Base-by-base conservation (phyloP, 2,329 filamentous ascomycete genomes). In the Orbilia blumenaviensis region DNA sequence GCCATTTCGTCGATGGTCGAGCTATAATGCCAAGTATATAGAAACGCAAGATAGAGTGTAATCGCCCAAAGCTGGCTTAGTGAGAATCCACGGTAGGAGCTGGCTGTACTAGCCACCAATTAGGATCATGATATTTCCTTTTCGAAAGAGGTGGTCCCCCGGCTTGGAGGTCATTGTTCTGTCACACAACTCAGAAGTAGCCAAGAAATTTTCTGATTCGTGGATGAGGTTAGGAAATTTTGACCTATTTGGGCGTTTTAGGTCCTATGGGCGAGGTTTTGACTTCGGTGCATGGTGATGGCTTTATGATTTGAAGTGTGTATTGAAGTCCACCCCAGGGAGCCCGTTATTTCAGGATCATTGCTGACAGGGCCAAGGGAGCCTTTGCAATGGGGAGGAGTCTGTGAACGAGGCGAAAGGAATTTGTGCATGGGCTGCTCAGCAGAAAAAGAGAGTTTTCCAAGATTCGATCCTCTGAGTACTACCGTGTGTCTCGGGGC, bases 21-120 rank as follows among this genome's bases (percentile, higher is more conserved):
- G 42, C 27, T 68, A 71, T 72, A 72, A 72, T 44, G 67, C 67
- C 67, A 72, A 72, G 67, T 25, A 58, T 72, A 72, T 64, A 64
- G 54, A 62, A 50, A 74, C 54, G 44, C 61, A 46, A 54, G 62
- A 67, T 46, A 25, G 52, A 58, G 50, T 56, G 50, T 38, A 66
- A 44, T 44, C 63, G 38, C 38, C 58, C 38, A 34, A 54, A 56
- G 48, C 23, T 16, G 29, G 60, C 38, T 50, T 63, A 63, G 60
- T 48, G 60, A 46, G 18, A 21, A 38, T 16, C 25, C 14, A 29
- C 23, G 18, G n/a, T n/a, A 9, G 12, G 16, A 21, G 25, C 5
- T 52, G 18, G 18, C 5, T 4, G 18, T 44, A 56, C 67, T 36
- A 46, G 50, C 63, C 50, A 60, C 66, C 46, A 36, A 36, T 58